Percentiles rank a stretch among this genome's conserved stretches.
Evolutionary conservation across 345 rosid species (phyloP).

Genomic region (Leavenworthia alabamica): DNA sequence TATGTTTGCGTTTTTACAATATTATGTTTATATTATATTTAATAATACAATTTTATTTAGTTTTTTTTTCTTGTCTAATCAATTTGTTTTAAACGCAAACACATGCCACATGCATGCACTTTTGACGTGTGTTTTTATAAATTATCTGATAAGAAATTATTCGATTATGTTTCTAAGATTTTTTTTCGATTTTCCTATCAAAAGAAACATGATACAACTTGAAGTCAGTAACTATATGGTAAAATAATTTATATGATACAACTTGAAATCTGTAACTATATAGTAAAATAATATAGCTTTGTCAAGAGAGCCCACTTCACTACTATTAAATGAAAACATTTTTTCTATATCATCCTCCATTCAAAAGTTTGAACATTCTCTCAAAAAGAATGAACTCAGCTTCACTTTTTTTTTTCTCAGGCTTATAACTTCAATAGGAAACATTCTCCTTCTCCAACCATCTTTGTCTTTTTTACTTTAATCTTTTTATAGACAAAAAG

Average conservation of each 20-base stretch:
- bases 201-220: background rate
- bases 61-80: no score
- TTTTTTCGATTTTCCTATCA: background rate
- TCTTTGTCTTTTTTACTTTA: conserved; percentile 22
- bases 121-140: no score
- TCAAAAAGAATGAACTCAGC: conserved; percentile 23
- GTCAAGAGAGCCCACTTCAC: conserved; percentile 21
- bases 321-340: conserved; percentile 14
- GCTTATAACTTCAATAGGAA: conserved; percentile 28
- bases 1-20: no score
- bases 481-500: conserved; percentile 17
- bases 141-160: background rate
- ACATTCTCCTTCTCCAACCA: conserved; percentile 29
- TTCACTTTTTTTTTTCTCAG: conserved; percentile 7
- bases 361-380: conserved; percentile 23
- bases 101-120: no score
- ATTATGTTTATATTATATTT: no score
- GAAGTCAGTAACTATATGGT: background rate
- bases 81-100: no score
- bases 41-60: no score
- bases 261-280: conserved; percentile 1
- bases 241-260: background rate
- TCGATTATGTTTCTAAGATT: background rate
- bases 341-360: conserved; percentile 5
- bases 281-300: conserved; percentile 11